Evolutionary conservation across 75 land plant genomes (phyloP), one percentile per base, ranked within the genome.

Genomic region (Adiantum capillusveneris): DNA sequence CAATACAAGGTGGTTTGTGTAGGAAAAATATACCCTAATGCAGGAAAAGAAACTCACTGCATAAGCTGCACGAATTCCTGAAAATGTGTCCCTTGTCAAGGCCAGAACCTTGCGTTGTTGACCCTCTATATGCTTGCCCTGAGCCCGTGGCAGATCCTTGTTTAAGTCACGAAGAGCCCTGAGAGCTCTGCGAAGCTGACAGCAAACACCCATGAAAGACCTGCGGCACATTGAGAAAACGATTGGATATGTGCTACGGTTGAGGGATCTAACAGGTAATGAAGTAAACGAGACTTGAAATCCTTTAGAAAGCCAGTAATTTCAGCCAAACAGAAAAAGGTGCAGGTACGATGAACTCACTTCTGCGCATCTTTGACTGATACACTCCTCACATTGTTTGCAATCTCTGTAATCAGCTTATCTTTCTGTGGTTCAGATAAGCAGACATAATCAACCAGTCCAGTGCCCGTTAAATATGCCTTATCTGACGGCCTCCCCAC

Each of bases 331-430:
- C 22, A 57, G 30, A 57, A 18, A n/a, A 34, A 9, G 37, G 37
- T 34, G 9, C 37, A 3, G 37, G 9, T 3, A 5, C 9, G 37
- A 34, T 27, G 48, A 52, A 53, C 85, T 85, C 75, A 89, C 95
- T 75, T 80, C 60, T 89, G 84, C 0, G 75, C 90, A 31, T 75
- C 82, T 44, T 56, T 66, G 28, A 69, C 75, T 45, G 74, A 70
- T 17, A 88, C 66, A 31, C 54, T 68, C 60, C 71, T 69, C 26
- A 89, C 52, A 49, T 48, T 63, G 53, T 70, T 62, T 30, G 57
- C 43, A 59, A 82, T 65, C 12, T 34, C 59, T 0, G 63, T 30
- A 45, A 78, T 30, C 11, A 25, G 45, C 63, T 54, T 65, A 31
- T 67, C 80, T 56, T 65, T 61, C 0, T 72, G 17, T 18, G 50